A percentile compares a stretch with the other conserved stretches of the same genome.
phyloP scores from a whole-genome alignment of 805 yeast genomes.

The Yueomyces sp. region DNA sequence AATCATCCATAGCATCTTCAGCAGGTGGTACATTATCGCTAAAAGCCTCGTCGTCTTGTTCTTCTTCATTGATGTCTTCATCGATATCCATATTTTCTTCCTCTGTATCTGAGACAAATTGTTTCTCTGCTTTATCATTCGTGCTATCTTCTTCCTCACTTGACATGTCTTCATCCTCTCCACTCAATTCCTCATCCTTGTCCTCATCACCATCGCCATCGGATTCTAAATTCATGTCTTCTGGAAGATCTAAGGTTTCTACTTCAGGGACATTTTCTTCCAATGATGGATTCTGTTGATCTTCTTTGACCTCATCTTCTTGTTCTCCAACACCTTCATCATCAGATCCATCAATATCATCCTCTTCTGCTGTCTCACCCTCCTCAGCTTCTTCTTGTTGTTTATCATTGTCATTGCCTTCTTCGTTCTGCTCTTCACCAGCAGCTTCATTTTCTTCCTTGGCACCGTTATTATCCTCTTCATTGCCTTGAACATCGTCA shows the following conservation, averaged over 20 bases:
- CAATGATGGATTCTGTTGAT: constrained; percentile 46
- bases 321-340: constrained; percentile 74
- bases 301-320: constrained; percentile 62
- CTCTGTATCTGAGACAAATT: constrained; percentile 53
- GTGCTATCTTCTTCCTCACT: constrained; percentile 23
- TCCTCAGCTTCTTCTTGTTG: constrained; percentile 14
- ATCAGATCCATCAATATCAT: constrained; percentile 37
- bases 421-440: constrained; percentile 20
- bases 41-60: constrained; percentile 21
- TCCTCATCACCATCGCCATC: constrained; percentile 43
- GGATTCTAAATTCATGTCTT: constrained; percentile 80
- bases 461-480: constrained; percentile 21
- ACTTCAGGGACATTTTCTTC: constrained; percentile 69
- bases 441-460: constrained; percentile 24
- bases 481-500: constrained; percentile 27
- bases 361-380: constrained; percentile 35
- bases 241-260: constrained; percentile 84
- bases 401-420: constrained; percentile 7
- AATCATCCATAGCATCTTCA: constrained; percentile 19
- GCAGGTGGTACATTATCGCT: constrained; percentile 21
- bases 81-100: constrained; percentile 31
- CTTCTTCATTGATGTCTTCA: constrained; percentile 20
- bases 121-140: constrained; percentile 49
- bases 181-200: constrained; percentile 26
- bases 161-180: constrained; percentile 13